phyloP scores from a whole-genome alignment of 2,329 filamentous ascomycete genomes.

The Aspergillus quadrilineatus region DNA sequence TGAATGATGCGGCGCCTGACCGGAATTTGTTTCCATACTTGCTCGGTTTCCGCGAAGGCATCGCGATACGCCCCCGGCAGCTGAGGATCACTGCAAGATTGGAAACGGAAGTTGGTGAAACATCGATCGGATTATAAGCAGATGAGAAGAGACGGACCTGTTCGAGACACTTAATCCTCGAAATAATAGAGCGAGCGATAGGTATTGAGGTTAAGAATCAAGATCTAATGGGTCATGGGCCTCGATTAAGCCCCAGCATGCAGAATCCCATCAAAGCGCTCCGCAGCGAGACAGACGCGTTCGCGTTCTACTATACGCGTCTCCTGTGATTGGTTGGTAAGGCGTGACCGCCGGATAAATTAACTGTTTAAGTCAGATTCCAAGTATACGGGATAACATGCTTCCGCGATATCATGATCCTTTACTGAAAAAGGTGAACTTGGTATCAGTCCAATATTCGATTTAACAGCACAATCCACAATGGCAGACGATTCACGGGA shows the following conservation, averaged over 20 bases:
- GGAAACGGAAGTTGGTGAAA: slow-evolving; percentile 16
- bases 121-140: slow-evolving; percentile 23
- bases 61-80: slow-evolving; percentile 32
- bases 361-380: slow-evolving; percentile 1
- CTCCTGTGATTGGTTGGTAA: slow-evolving; percentile 19
- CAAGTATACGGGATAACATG: slow-evolving; percentile 12
- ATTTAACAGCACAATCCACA: slow-evolving; percentile 11
- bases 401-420: slow-evolving; percentile 14
- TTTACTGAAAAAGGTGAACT: slow-evolving; percentile 15
- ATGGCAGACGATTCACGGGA: slow-evolving; percentile 45
- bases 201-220: neutral
- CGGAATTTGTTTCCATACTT: slow-evolving; percentile 63
- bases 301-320: slow-evolving; percentile 35
- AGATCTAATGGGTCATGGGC: slow-evolving; percentile 12
- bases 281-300: slow-evolving; percentile 30
- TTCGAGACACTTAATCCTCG: neutral
- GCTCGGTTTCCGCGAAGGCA: slow-evolving; percentile 56
- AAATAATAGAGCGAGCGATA: slow-evolving; percentile 7
- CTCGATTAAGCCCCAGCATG: slow-evolving; percentile 13
- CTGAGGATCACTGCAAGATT: slow-evolving; percentile 23
- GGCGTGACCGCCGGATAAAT: slow-evolving; percentile 23
- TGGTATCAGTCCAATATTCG: slow-evolving; percentile 3
- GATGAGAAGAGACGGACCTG: neutral
- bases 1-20: slow-evolving; percentile 42
- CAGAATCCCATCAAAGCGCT: slow-evolving; percentile 19